Evolutionary conservation across 768 basidiomycete genomes (phyloP).

Genomic region (Butyriboletus loyo): DNA sequence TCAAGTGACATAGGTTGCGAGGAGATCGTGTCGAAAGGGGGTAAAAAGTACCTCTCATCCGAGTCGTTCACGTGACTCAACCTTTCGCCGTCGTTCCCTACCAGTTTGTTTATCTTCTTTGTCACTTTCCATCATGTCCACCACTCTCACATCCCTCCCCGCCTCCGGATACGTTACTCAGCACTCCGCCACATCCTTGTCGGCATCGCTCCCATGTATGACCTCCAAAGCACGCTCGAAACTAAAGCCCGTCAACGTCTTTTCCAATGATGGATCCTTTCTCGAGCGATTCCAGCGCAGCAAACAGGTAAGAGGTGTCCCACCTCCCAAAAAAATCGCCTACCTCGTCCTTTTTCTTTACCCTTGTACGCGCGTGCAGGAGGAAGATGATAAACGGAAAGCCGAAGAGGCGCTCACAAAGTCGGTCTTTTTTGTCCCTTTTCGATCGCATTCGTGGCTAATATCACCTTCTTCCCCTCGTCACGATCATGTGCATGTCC

Average conservation of each 20-base stretch:
- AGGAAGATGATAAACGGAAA: slow-evolving; percentile 57
- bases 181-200: neutral
- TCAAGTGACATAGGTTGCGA: too few relatives aligned
- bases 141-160: neutral
- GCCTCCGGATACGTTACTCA: neutral
- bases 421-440: slow-evolving; percentile 32
- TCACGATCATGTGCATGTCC: neutral
- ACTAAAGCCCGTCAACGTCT: slow-evolving; percentile 55
- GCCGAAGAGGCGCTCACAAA: slow-evolving; percentile 48
- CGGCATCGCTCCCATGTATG: neutral
- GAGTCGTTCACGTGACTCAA: too few relatives aligned
- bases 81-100: neutral
- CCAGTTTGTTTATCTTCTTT: too few relatives aligned
- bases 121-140: slow-evolving; percentile 10
- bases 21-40: neutral
- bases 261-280: slow-evolving; percentile 69
- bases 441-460: neutral
- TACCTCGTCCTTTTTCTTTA: neutral
- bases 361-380: slow-evolving; percentile 31
- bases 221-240: slow-evolving; percentile 25
- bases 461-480: neutral
- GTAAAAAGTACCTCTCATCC: too few relatives aligned
- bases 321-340: neutral
- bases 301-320: slow-evolving; percentile 34
- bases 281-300: slow-evolving; percentile 40